Evolutionary conservation across 164 flowering plant genomes (phyloP), one percentile per base, ranked within the genome.

Genomic region (Pachysandra terminalis): DNA sequence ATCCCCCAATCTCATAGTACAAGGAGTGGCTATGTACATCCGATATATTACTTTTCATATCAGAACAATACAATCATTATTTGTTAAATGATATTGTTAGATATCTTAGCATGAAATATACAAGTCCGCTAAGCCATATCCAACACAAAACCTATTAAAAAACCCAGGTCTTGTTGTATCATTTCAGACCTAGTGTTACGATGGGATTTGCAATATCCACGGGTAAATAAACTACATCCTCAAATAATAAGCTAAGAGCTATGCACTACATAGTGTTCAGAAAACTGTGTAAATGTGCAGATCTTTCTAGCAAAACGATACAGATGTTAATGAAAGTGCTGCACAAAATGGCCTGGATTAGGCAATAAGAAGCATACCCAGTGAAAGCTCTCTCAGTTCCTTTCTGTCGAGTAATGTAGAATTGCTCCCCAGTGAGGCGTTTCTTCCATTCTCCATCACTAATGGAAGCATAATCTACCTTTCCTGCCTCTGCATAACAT

Each of bases 361-460:
- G 16, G 52, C 9, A 41, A 22, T 41, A 45, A 19, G 22, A 26
- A 64, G 8, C 71, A 63, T 80, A 90, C 97, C 97, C 97, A 45
- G 88, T 84, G 79, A 88, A 91, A 62, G 98, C 88, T 76, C 90
- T 84, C 80, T 93, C 98, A 19, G 98, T 93, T 26, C 98, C 98
- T 84, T 93, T 93, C 67, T 93, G 78, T 53, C 89, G 82, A 66
- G 90, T 79, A 27, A 91, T 61, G 63, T 94, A 84, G 67, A 71
- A 91, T 59, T 91, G 97, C 41, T 93, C 86, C 32, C 68, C 51
- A 9, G 90, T 84, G 1, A 93, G 87, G 72, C 81, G 81, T 70
- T 83, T 87, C 81, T 78, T 90, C 97, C 91, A 88, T 67, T 91
- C 98, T 69, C 83, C 91, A 61, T 89, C 85, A 64, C 87, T 86